A percentile compares a stretch with the other conserved stretches of the same genome.
phyloP scores from a whole-genome alignment of 2,329 filamentous ascomycete genomes.

The Magnaporthiopsis rhizophila region DNA sequence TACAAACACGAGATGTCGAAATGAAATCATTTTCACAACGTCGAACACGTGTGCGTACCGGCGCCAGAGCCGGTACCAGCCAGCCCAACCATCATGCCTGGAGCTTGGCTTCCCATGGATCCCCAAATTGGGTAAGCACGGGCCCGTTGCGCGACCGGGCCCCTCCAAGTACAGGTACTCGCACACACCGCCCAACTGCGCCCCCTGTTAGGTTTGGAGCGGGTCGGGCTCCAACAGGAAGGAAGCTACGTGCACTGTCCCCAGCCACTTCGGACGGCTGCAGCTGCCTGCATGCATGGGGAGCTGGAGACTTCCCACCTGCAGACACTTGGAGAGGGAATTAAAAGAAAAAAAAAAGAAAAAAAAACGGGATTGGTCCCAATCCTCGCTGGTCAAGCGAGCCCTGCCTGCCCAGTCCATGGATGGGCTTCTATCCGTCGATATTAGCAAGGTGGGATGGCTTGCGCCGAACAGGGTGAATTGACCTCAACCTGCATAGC shows the following conservation, averaged over 20 bases:
- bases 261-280: background rate
- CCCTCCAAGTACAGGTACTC: background rate
- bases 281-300: background rate
- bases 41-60: background rate
- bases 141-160: background rate
- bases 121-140: background rate
- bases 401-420: background rate
- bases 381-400: background rate
- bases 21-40: background rate
- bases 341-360: background rate
- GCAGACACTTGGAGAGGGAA: background rate
- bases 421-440: background rate
- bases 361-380: background rate
- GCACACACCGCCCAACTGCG: background rate
- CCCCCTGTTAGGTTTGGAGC: background rate
- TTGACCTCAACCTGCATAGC: conserved; percentile 5
- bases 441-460: background rate
- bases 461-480: background rate
- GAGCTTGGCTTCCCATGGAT: background rate
- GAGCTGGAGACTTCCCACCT: background rate
- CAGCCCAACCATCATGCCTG: background rate
- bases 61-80: background rate
- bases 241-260: background rate
- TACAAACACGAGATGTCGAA: background rate
- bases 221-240: background rate